Conservation (phyloP, 441 rosid species). For the Erodium moschatum region DNA sequence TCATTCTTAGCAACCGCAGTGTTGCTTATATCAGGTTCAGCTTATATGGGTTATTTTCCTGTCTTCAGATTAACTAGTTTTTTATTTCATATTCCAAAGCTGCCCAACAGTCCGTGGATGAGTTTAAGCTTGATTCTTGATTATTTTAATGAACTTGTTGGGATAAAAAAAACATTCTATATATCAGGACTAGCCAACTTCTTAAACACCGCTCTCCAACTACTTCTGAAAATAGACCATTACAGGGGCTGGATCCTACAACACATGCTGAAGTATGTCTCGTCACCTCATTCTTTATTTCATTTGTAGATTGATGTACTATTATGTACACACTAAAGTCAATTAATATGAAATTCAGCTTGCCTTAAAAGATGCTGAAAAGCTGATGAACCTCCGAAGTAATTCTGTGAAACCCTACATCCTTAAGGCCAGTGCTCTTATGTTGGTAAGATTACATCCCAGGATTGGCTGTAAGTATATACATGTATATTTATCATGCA, state of each 20-base stretch:
- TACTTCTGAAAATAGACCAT: conserved; percentile 59
- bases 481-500: neutral
- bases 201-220: conserved; percentile 63
- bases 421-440: conserved; percentile 60
- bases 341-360: conserved; percentile 44
- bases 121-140: neutral
- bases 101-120: neutral
- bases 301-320: conserved; percentile 3
- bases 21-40: conserved; percentile 68
- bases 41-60: conserved; percentile 5
- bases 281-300: conserved; percentile 12
- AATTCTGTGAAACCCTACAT: conserved; percentile 47
- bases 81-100: neutral
- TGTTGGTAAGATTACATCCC: conserved; percentile 46
- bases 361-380: conserved; percentile 90
- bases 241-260: conserved; percentile 81
- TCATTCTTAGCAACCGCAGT: conserved; percentile 74
- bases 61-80: conserved; percentile 8
- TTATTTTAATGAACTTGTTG: conserved; percentile 14
- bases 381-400: conserved; percentile 43
- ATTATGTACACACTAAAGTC: conserved; percentile 16
- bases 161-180: conserved; percentile 15
- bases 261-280: conserved; percentile 79
- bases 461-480: conserved; percentile 6
- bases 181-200: conserved; percentile 62